Evolutionary conservation across 1,139 yeast species (phyloP).

Genomic region (Saccharomyces hybrid): DNA sequence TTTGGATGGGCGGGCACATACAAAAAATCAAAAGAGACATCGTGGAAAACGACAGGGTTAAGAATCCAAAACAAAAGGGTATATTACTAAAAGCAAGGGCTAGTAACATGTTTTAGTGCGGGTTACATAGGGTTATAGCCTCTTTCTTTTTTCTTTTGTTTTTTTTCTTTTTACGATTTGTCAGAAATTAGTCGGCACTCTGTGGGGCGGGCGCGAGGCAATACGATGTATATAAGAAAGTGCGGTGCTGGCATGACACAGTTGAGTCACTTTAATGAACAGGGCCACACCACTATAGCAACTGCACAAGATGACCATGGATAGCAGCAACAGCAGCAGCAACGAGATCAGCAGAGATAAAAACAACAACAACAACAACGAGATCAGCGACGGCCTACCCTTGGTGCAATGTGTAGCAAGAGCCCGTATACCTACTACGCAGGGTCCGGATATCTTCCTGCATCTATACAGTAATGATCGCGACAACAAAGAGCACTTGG

Average conservation of each 20-base stretch:
- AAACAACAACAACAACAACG: background rate
- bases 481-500: constrained; percentile 90
- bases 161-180: background rate
- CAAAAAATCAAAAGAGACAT: too few relatives aligned
- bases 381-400: constrained; percentile 40
- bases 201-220: background rate
- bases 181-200: background rate
- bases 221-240: background rate
- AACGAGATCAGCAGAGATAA: too few relatives aligned
- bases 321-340: background rate
- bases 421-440: constrained; percentile 43
- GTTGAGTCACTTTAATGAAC: background rate
- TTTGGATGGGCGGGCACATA: background rate
- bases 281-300: background rate
- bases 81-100: too few relatives aligned
- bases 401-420: constrained; percentile 81
- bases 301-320: background rate
- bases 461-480: constrained; percentile 80
- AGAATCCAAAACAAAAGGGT: too few relatives aligned
- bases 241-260: background rate
- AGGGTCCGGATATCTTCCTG: constrained; percentile 71
- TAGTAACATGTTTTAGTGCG: too few relatives aligned
- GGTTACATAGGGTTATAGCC: too few relatives aligned
- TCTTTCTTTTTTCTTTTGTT: background rate
- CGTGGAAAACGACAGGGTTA: too few relatives aligned